Evolutionary conservation across 257 asterid genomes (phyloP).

Genomic region (Penstemon newberryi): DNA sequence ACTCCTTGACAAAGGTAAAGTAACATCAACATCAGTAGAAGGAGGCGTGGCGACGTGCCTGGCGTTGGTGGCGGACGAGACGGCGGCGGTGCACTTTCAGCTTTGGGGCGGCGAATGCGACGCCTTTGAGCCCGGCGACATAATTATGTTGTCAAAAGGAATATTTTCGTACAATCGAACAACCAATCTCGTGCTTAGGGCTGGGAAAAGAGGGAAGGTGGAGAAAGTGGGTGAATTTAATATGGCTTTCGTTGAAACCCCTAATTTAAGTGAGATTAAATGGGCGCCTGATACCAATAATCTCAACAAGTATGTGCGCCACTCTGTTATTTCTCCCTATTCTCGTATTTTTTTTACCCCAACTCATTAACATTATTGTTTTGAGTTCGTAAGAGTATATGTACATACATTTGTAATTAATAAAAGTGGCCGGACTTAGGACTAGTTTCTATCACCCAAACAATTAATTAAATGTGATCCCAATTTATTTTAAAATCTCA

Average conservation of each 20-base stretch:
- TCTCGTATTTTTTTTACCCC: constrained; percentile 49
- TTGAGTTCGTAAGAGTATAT: not conserved
- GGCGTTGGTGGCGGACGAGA: constrained; percentile 77
- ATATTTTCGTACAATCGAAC: constrained; percentile 62
- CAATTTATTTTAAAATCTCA: too few relatives aligned
- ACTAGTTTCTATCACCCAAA: too few relatives aligned
- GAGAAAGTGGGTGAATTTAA: constrained; percentile 67
- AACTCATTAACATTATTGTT: constrained; percentile 20
- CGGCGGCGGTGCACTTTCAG: constrained; percentile 85
- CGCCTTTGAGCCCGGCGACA: constrained; percentile 60
- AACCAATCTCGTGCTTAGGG: constrained; percentile 50
- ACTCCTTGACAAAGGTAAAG: constrained; percentile 60
- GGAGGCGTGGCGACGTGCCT: constrained; percentile 33
- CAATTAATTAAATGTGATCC: too few relatives aligned
- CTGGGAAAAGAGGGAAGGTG: constrained; percentile 68
- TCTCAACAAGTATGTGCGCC: constrained; percentile 45
- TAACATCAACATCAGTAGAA: constrained; percentile 35
- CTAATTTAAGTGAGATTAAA: constrained; percentile 65
- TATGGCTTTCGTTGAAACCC: constrained; percentile 67
- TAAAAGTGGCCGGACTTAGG: too few relatives aligned
- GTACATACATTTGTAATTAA: too few relatives aligned
- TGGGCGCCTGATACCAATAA: constrained; percentile 51
- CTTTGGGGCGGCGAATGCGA: constrained; percentile 79
- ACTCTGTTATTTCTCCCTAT: constrained; percentile 42
- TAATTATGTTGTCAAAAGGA: constrained; percentile 50